Evolutionary conservation across 352 stramenopile species (phyloP).

Genomic region (Globisporangium spiculum): DNA sequence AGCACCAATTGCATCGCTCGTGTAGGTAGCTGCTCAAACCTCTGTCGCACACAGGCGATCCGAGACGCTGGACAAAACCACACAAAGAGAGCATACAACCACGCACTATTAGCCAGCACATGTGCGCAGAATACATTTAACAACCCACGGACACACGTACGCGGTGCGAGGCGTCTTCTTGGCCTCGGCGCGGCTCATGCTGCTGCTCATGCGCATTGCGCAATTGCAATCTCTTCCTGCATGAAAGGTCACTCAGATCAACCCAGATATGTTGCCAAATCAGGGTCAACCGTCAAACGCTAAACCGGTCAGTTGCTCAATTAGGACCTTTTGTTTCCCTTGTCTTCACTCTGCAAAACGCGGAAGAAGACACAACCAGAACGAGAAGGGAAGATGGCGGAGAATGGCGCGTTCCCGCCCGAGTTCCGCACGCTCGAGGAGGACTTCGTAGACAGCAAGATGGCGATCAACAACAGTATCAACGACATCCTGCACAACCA

Average conservation of each 20-base stretch:
- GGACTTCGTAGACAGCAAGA: conserved; percentile 82
- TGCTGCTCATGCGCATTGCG: conserved; percentile 7
- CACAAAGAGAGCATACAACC: not conserved
- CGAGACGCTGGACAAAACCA: conserved; percentile 25
- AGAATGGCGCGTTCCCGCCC: conserved; percentile 33
- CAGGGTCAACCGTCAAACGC: not conserved
- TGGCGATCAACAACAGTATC: conserved; percentile 78
- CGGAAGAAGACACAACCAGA: not conserved
- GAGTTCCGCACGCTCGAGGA: conserved; percentile 73
- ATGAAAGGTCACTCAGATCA: conserved; percentile 4
- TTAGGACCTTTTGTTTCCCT: not conserved
- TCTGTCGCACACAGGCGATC: conserved; percentile 55
- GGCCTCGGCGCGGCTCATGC: conserved; percentile 24
- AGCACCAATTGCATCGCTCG: not conserved
- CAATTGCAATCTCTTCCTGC: not conserved
- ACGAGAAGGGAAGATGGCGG: conserved; percentile 23
- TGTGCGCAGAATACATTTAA: not conserved
- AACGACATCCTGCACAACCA: conserved; percentile 56
- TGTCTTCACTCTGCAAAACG: not conserved
- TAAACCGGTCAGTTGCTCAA: not conserved
- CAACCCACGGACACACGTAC: conserved; percentile 16
- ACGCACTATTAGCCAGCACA: not conserved
- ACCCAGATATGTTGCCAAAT: not conserved
- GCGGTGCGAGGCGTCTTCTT: conserved; percentile 35
- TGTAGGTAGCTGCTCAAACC: conserved; percentile 16